These are phyloP conservation scores for Colletotrichum sp. DNA, from an alignment of 2,329 filamentous ascomycete genomes.

Conservation along the genomic window DNA sequence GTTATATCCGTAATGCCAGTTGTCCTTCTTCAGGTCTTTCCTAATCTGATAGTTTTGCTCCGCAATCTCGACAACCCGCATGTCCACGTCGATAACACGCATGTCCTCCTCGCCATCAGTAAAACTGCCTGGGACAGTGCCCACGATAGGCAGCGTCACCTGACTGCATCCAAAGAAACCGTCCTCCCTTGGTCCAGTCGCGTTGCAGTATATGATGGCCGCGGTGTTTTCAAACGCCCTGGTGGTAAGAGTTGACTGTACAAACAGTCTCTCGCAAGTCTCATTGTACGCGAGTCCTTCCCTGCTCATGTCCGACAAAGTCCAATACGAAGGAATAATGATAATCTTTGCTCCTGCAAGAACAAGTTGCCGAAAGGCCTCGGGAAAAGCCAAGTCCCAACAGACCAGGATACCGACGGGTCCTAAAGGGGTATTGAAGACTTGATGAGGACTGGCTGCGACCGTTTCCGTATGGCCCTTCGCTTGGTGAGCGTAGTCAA, in stretches of 20 bases:
- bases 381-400: constrained; percentile 66
- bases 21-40: constrained; percentile 33
- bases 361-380: constrained; percentile 63
- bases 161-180: constrained; percentile 58
- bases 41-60: constrained; percentile 57
- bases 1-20: constrained; percentile 49
- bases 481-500: constrained; percentile 19
- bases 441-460: constrained; percentile 28
- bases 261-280: constrained; percentile 53
- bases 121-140: constrained; percentile 46
- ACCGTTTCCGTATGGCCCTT: neutral
- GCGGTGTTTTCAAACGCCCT: constrained; percentile 65
- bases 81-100: constrained; percentile 55
- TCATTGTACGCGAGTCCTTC: constrained; percentile 54
- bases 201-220: constrained; percentile 61
- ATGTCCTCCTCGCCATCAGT: constrained; percentile 57
- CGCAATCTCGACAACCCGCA: constrained; percentile 60
- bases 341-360: constrained; percentile 60
- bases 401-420: constrained; percentile 60
- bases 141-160: constrained; percentile 59
- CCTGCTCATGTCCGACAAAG: constrained; percentile 2
- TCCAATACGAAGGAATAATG: constrained; percentile 61
- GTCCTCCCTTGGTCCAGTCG: constrained; percentile 52
- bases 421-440: constrained; percentile 54
- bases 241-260: constrained; percentile 54